A percentile compares a stretch with the other conserved stretches of the same genome.
phyloP scores from a whole-genome alignment of 257 asterid species.

The Solanum pimpinellifolium region DNA sequence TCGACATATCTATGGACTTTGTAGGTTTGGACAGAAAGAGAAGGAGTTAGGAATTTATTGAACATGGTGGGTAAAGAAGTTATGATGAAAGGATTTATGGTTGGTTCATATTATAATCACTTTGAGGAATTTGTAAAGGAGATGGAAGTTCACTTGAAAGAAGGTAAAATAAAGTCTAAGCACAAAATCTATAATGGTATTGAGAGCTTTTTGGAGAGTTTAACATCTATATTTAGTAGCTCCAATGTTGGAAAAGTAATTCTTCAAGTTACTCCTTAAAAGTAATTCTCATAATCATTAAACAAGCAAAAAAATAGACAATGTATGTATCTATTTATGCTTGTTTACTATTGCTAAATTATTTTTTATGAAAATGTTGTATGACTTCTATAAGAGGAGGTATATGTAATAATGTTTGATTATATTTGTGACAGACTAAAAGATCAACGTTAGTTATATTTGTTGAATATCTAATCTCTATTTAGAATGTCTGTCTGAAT shows the following conservation, averaged over 20 bases:
- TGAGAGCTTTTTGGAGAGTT: neutral
- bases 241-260: neutral
- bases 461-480: neutral
- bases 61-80: neutral
- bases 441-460: neutral
- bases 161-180: neutral
- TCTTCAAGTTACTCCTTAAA: neutral
- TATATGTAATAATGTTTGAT: too few relatives aligned
- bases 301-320: neutral
- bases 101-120: neutral
- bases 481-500: neutral
- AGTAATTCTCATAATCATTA: neutral
- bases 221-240: neutral
- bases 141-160: neutral
- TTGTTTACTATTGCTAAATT: neutral
- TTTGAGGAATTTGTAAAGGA: neutral
- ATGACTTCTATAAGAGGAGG: neutral
- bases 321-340: neutral
- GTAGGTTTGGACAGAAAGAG: neutral
- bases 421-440: neutral
- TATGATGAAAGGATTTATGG: neutral
- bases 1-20: neutral
- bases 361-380: neutral
- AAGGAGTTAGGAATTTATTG: neutral
- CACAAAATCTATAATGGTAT: neutral